Percentiles rank a stretch among this genome's conserved stretches.
Conservation (phyloP, 345 rosid genomes). For the Bretschneidera sinensis region DNA sequence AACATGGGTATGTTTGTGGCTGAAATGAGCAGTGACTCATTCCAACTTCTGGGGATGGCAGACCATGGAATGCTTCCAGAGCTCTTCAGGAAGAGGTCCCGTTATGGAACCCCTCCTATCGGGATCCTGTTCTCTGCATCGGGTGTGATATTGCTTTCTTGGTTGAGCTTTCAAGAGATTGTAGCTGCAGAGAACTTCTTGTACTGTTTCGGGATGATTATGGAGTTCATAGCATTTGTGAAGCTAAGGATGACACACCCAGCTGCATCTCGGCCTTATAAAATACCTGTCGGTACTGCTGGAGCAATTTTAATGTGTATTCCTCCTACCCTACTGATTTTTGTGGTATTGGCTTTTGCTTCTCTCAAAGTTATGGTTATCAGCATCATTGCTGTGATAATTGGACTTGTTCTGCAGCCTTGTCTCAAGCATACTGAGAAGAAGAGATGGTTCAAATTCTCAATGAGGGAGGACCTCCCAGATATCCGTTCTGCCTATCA, state of each 20-base stretch:
- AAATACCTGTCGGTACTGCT: conserved; percentile 55
- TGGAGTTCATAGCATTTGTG: conserved; percentile 67
- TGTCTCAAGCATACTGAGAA: conserved; percentile 38
- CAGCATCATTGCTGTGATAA: conserved; percentile 32
- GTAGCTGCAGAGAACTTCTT: conserved; percentile 73
- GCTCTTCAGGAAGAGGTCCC: conserved; percentile 53
- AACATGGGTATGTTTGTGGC: conserved; percentile 77
- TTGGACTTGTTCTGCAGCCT: conserved; percentile 55
- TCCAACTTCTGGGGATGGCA: conserved; percentile 74
- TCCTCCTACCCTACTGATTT: conserved; percentile 55
- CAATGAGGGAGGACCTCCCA: conserved; percentile 32
- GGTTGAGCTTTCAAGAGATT: conserved; percentile 75
- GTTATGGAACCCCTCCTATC: conserved; percentile 50
- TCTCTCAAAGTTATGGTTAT: conserved; percentile 45
- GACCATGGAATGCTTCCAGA: conserved; percentile 70
- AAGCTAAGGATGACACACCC: conserved; percentile 44
- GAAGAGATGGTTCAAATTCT: conserved; percentile 50
- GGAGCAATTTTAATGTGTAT: conserved; percentile 62
- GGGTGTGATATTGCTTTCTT: conserved; percentile 67
- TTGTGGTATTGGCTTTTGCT: conserved; percentile 53
- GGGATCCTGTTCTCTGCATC: conserved; percentile 75
- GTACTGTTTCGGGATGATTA: conserved; percentile 70
- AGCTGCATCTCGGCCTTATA: conserved; percentile 48
- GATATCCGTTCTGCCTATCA: conserved; percentile 14
- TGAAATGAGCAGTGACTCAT: conserved; percentile 79